A percentile compares a stretch with the other conserved stretches of the same genome.
phyloP scores from a whole-genome alignment of 23 red algal species.

The Agarophyton chilense region DNA sequence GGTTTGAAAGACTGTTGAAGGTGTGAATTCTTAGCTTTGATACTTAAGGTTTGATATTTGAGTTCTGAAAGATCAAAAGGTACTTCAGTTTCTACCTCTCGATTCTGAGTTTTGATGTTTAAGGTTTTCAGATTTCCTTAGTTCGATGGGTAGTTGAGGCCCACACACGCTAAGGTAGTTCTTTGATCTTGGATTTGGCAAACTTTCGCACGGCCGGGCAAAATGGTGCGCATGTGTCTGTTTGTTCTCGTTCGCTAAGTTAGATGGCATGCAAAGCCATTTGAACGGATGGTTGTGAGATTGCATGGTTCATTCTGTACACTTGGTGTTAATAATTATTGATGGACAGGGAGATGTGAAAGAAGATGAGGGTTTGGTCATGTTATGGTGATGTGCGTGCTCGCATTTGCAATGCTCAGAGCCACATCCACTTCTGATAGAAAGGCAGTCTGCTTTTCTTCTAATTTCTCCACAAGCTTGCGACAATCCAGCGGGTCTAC shows the following conservation, averaged over 20 bases:
- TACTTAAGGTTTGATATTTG: neutral
- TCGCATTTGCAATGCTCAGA: constrained; percentile 59
- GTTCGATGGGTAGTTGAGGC: neutral
- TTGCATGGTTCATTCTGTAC: neutral
- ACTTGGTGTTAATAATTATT: neutral
- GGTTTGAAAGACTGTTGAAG: constrained; percentile 24
- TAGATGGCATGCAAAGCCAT: neutral
- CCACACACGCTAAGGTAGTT: too few relatives aligned
- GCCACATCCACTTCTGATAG: constrained; percentile 36
- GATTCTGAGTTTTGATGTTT: neutral
- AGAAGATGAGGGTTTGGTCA: neutral
- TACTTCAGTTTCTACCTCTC: neutral
- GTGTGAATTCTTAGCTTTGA: constrained; percentile 3
- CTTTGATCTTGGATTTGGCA: neutral
- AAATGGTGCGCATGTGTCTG: neutral
- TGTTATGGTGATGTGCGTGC: constrained; percentile 16
- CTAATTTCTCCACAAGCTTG: constrained; percentile 3
- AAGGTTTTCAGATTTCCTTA: neutral
- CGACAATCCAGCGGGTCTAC: constrained; percentile 29
- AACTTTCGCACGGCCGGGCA: constrained; percentile 38
- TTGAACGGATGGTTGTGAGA: neutral
- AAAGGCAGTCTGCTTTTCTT: neutral
- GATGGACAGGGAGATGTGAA: neutral
- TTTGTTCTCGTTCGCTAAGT: neutral
- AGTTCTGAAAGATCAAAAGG: neutral